Evolutionary conservation across 345 rosid genomes (phyloP).

Genomic region (Aquilaria sinensis): DNA sequence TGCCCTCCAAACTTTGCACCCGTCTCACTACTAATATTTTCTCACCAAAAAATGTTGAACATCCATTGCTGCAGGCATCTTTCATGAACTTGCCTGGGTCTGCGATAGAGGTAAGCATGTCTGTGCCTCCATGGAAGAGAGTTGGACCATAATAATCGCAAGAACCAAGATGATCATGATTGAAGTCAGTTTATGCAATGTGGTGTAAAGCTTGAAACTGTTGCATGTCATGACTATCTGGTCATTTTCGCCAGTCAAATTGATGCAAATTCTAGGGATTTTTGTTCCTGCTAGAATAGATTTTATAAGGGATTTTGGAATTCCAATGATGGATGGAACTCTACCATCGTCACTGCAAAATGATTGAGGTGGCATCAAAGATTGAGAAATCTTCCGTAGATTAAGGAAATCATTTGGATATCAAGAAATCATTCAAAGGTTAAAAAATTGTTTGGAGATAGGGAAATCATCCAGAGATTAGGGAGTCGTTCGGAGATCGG

Average conservation of each 20-base stretch:
- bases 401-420: too few species aligned
- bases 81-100: not conserved
- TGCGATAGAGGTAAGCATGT: constrained; percentile 30
- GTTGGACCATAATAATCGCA: constrained; percentile 63
- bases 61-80: too few species aligned
- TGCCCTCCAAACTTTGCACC: too few species aligned
- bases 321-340: constrained; percentile 6
- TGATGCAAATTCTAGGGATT: not conserved
- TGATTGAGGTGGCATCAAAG: too few species aligned
- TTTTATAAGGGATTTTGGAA: not conserved
- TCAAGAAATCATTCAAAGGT: too few species aligned
- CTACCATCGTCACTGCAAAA: not conserved
- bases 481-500: too few species aligned
- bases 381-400: too few species aligned
- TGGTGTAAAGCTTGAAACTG: constrained; percentile 71
- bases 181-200: constrained; percentile 69
- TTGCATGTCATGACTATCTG: constrained; percentile 52
- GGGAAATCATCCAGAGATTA: too few species aligned
- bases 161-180: constrained; percentile 65
- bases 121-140: constrained; percentile 53
- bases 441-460: too few species aligned
- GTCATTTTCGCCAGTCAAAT: not conserved
- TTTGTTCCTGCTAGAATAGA: not conserved
- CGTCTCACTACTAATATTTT: too few species aligned
- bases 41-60: too few species aligned